These are phyloP conservation scores for Pezicula rhizophila DNA, from an alignment of 2,329 filamentous ascomycete species.

Conservation along the genomic window DNA sequence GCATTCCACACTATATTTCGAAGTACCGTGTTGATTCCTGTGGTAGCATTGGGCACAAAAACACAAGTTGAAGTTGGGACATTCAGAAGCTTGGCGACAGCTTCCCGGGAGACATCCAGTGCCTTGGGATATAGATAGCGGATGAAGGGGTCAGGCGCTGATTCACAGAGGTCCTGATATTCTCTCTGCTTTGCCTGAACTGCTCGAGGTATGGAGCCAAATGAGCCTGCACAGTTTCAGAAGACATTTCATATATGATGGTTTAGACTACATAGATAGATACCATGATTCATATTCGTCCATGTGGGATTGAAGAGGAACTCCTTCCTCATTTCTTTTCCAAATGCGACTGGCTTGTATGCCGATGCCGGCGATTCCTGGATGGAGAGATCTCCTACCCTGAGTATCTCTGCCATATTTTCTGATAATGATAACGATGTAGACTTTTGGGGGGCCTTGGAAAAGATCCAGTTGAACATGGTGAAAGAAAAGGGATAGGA, in stretches of 20 bases:
- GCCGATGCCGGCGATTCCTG: slow-evolving; percentile 8
- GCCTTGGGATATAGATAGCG: slow-evolving; percentile 58
- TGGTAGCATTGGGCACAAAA: slow-evolving; percentile 77
- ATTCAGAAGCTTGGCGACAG: slow-evolving; percentile 60
- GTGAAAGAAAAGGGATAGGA: not conserved
- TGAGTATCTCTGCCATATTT: slow-evolving; percentile 5
- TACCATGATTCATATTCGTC: slow-evolving; percentile 31
- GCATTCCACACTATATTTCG: slow-evolving; percentile 62
- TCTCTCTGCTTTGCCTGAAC: slow-evolving; percentile 53
- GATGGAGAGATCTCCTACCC: slow-evolving; percentile 15
- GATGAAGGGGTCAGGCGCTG: slow-evolving; percentile 69
- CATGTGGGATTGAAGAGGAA: slow-evolving; percentile 27
- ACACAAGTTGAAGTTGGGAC: slow-evolving; percentile 62
- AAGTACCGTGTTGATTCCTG: slow-evolving; percentile 72
- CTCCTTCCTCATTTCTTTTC: slow-evolving; percentile 28
- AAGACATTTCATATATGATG: not conserved
- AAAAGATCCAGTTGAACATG: not conserved
- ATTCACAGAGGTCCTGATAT: slow-evolving; percentile 64
- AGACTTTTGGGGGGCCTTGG: not conserved
- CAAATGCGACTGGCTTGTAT: slow-evolving; percentile 23
- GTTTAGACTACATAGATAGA: not conserved
- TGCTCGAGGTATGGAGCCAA: slow-evolving; percentile 64
- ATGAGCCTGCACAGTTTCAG: slow-evolving; percentile 51
- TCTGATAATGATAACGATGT: not conserved
- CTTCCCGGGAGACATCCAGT: slow-evolving; percentile 58